A percentile compares a stretch with the other conserved stretches of the same genome.
Evolutionary conservation across 352 stramenopile species (phyloP).

Genomic region (Phytophthora hybrid): DNA sequence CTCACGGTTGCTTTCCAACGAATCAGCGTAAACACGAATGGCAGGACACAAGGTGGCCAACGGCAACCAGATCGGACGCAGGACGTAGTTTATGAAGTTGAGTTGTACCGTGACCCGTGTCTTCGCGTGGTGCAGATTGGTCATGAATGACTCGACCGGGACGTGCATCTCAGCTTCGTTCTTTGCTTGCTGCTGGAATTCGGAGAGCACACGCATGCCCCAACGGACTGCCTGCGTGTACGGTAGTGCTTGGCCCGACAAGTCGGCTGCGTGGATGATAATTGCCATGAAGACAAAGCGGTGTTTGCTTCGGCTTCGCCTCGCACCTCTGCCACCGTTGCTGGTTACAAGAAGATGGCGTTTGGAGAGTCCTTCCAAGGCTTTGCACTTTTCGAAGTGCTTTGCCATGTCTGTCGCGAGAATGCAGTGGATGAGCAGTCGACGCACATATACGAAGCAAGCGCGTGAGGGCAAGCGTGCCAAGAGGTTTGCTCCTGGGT

Average conservation of each 20-base stretch:
- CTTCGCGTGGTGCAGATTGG: constrained; percentile 66
- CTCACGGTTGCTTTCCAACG: constrained; percentile 69
- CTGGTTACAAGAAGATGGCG: constrained; percentile 37
- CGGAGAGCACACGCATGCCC: constrained; percentile 67
- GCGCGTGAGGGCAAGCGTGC: constrained; percentile 53
- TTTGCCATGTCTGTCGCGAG: constrained; percentile 81
- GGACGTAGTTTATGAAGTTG: constrained; percentile 82
- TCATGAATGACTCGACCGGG: constrained; percentile 78
- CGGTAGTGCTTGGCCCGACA: constrained; percentile 73
- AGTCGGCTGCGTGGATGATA: constrained; percentile 73
- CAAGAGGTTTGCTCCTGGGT: constrained; percentile 67
- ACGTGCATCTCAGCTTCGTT: constrained; percentile 72
- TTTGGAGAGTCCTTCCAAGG: constrained; percentile 57
- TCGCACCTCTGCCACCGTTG: constrained; percentile 36
- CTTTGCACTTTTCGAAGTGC: constrained; percentile 79
- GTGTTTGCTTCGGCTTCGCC: constrained; percentile 45
- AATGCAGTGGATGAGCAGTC: constrained; percentile 72
- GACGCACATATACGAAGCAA: constrained; percentile 59
- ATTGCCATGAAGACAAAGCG: constrained; percentile 60
- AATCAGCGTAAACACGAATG: constrained; percentile 63
- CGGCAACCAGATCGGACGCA: constrained; percentile 74
- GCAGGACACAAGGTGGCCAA: constrained; percentile 55
- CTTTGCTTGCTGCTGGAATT: constrained; percentile 80
- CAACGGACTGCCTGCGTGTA: constrained; percentile 66
- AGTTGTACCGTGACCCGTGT: constrained; percentile 73